Base-by-base conservation (phyloP, 192 early-diverging fungal genomes). In the Jimgerdemannia flammicorona region DNA sequence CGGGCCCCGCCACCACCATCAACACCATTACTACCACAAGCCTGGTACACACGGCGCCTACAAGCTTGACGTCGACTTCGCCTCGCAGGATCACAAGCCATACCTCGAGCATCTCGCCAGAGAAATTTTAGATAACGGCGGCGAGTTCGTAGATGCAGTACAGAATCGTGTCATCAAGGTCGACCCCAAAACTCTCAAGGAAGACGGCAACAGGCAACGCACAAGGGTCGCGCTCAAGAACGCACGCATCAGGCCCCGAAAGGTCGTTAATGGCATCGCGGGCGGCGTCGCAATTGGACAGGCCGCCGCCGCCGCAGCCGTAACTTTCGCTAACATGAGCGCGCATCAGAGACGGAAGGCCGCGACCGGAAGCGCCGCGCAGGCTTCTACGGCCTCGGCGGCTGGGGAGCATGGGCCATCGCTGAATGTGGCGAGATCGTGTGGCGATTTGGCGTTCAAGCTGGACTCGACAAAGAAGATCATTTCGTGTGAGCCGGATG, bases 401-500 rank as follows among this genome's bases (percentile, higher is more conserved):
- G 49, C 49, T 64, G 44, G 65, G 39, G 72, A 44, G 11, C 54
- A 72, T 8, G 59, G 80, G 43, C 85, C 83, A 3, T 89, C 88
- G 20, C 77, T 89, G 1, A 89, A 89, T 72, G 79, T 89, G 1
- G 88, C 86, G 7, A 80, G 85, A 3, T 87, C 86, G 43, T 85
- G 84, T 41, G 88, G 88, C 9, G 88, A 89, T 72, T 78, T 89
- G 43, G 82, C 85, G 19, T 89, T 87, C 70, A 89, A 89, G 59
- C 77, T 89, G 64, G 82, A 89, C 65, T 84, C 82, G 4, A 74
- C 76, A 9, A 80, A 81, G 44, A 81, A 80, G 40, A 83, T 89
- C 2, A 83, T 89, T 40, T 78, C 76, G n/a, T 87, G 85, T 64
- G 83, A 84, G 43, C 85, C 88, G 3, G 88, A 89, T 59, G 79